Evolutionary conservation across 78 protist species (phyloP), one percentile per base, ranked within the genome.

Genomic region (slime mould (Dictyostelium discoideum)): DNA sequence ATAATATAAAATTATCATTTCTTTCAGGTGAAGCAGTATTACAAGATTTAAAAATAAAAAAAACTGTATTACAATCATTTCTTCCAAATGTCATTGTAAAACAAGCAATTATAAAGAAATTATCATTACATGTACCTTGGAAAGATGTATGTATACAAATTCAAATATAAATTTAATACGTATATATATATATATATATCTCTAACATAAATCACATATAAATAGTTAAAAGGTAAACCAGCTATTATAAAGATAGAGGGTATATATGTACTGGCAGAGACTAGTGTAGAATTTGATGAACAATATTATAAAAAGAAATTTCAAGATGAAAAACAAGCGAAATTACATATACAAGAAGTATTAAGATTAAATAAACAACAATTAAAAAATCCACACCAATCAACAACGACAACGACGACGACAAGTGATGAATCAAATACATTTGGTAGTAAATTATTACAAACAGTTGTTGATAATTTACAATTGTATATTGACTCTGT

Each of bases 101-200:
- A 72, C 95, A 90, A 24, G 95, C 95, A 14, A n/a, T 82, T 22
- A 81, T 90, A 50, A 63, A 72, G 54, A 90, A 90, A 22, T n/a
- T 90, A 16, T 82, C 95, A 46, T 72, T 90, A 24, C 81, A 69
- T 37, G 84, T 90, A 82, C 95, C 95, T 14, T 90, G 95, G 95
- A 90, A 83, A 72, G 60, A 90, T 81, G 95, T 90, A 90, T 11
- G 87, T 29, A 42, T 16, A 13, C 0, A 50, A 7, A 42, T 16
- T 0, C 0, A 50, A 7, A 10, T 48, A 32, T 32, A 32, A 32
- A 32, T 32, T 32, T 32, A 32, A 32, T 32, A 32, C 37, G 37
- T 32, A 32, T 32, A 32, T 32, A 32, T 32, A 32, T 32, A 32
- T 32, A 32, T 44, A 44, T 44, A 7, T 44, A 44, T 44, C 48